phyloP scores from a whole-genome alignment of 768 basidiomycete species.

The Cubamyces lactineus region DNA sequence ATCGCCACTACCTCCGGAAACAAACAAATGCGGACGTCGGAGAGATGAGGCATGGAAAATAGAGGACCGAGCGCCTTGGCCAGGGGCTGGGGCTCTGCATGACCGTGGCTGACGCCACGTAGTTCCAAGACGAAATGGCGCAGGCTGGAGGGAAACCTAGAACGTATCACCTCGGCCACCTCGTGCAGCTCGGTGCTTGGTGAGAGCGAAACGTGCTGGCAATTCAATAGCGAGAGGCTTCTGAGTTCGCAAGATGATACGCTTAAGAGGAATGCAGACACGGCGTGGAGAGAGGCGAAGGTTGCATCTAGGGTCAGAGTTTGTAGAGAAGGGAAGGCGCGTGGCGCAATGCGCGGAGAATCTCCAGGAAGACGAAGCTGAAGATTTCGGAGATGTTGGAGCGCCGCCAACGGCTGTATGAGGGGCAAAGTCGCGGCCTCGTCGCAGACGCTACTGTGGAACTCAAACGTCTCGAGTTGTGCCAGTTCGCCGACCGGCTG shows the following conservation, averaged over 20 bases:
- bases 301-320: slow-evolving; percentile 18
- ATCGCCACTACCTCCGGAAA: slow-evolving; percentile 1
- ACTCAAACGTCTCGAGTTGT: slow-evolving; percentile 10
- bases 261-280: slow-evolving; percentile 8
- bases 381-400: slow-evolving; percentile 8
- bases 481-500: neutral
- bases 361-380: slow-evolving; percentile 2
- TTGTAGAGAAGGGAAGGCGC: slow-evolving; percentile 11
- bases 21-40: slow-evolving; percentile 3
- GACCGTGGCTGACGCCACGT: neutral
- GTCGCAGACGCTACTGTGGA: neutral
- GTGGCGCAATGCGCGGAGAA: neutral
- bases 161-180: slow-evolving; percentile 6
- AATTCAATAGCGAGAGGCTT: slow-evolving; percentile 6
- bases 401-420: neutral
- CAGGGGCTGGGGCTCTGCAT: slow-evolving; percentile 1
- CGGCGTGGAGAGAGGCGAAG: neutral
- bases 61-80: slow-evolving; percentile 9
- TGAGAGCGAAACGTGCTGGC: slow-evolving; percentile 4
- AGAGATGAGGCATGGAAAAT: slow-evolving; percentile 13
- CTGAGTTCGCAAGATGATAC: slow-evolving; percentile 7
- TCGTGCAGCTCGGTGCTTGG: slow-evolving; percentile 1
- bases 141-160: slow-evolving; percentile 3
- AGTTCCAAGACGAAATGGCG: slow-evolving; percentile 7
- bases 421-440: neutral